These are phyloP conservation scores for Pyrenophora graminea DNA, from an alignment of 2,329 filamentous ascomycete genomes.

Conservation along the genomic window DNA sequence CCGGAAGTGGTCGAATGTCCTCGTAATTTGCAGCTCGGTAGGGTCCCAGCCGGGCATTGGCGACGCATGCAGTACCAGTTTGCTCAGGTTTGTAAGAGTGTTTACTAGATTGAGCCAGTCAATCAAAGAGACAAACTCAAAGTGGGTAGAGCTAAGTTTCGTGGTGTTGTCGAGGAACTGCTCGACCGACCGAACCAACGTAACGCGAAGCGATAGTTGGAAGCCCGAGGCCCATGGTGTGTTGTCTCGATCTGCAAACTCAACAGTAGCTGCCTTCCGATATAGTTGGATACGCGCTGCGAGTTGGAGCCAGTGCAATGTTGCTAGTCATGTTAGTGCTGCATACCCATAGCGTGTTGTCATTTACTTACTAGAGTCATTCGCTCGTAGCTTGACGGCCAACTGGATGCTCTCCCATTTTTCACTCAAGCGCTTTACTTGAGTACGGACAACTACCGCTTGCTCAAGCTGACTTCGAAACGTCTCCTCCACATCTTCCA, in stretches of 20 bases:
- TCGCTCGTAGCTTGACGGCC: slow-evolving; percentile 35
- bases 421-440: slow-evolving; percentile 40
- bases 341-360: neutral
- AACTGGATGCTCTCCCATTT: slow-evolving; percentile 40
- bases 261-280: slow-evolving; percentile 32
- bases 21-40: slow-evolving; percentile 36
- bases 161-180: slow-evolving; percentile 41
- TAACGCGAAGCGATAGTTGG: slow-evolving; percentile 41
- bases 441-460: slow-evolving; percentile 36
- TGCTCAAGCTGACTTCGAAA: slow-evolving; percentile 34
- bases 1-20: slow-evolving; percentile 41
- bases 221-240: slow-evolving; percentile 41
- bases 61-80: slow-evolving; percentile 34
- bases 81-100: slow-evolving; percentile 36
- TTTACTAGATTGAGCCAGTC: slow-evolving; percentile 42
- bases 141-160: slow-evolving; percentile 33
- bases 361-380: slow-evolving; percentile 35
- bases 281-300: slow-evolving; percentile 37
- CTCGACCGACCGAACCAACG: slow-evolving; percentile 38
- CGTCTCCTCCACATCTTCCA: slow-evolving; percentile 44
- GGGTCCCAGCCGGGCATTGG: slow-evolving; percentile 43
- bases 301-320: slow-evolving; percentile 40
- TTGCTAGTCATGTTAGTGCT: slow-evolving; percentile 29
- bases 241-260: slow-evolving; percentile 35
- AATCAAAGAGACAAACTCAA: slow-evolving; percentile 36